A percentile compares a stretch with the other conserved stretches of the same genome.
Conservation (phyloP, 2,329 filamentous ascomycete genomes). For the Calonectria leucothoes region DNA sequence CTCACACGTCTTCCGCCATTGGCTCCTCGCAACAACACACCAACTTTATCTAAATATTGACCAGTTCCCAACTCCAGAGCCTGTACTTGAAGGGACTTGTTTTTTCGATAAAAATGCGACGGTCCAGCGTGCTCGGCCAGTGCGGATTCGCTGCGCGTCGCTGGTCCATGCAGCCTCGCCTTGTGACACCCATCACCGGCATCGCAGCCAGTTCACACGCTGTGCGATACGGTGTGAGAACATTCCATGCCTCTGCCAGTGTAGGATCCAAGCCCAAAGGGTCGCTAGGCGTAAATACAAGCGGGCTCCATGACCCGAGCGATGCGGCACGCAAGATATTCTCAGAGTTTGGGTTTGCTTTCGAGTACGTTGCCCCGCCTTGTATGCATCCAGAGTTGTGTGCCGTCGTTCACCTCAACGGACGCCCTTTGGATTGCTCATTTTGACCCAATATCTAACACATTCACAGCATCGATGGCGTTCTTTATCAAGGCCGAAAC, state of each 20-base stretch:
- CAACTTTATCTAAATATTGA: background rate
- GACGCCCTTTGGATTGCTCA: background rate
- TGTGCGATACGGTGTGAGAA: slow-evolving; percentile 8
- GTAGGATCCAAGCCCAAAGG: slow-evolving; percentile 36
- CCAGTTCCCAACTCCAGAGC: background rate
- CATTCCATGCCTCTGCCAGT: slow-evolving; percentile 27
- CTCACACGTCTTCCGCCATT: background rate
- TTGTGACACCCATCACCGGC: slow-evolving; percentile 24
- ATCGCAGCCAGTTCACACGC: slow-evolving; percentile 14
- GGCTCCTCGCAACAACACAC: background rate
- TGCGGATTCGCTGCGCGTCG: slow-evolving; percentile 40
- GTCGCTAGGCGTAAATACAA: slow-evolving; percentile 34
- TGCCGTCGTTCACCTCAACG: background rate
- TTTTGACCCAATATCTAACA: slow-evolving; percentile 17
- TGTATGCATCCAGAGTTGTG: background rate
- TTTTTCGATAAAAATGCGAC: slow-evolving; percentile 35
- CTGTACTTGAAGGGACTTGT: background rate
- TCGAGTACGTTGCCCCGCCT: slow-evolving; percentile 44
- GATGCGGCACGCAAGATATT: slow-evolving; percentile 39
- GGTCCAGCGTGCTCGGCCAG: slow-evolving; percentile 38
- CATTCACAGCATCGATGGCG: slow-evolving; percentile 80
- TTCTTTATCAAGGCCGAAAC: slow-evolving; percentile 85
- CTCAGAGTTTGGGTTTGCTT: slow-evolving; percentile 51
- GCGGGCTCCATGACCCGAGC: slow-evolving; percentile 34
- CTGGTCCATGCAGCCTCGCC: slow-evolving; percentile 31